Evolutionary conservation across 2,329 filamentous ascomycete genomes (phyloP).

Genomic region (Pestalotiopsis sp.): DNA sequence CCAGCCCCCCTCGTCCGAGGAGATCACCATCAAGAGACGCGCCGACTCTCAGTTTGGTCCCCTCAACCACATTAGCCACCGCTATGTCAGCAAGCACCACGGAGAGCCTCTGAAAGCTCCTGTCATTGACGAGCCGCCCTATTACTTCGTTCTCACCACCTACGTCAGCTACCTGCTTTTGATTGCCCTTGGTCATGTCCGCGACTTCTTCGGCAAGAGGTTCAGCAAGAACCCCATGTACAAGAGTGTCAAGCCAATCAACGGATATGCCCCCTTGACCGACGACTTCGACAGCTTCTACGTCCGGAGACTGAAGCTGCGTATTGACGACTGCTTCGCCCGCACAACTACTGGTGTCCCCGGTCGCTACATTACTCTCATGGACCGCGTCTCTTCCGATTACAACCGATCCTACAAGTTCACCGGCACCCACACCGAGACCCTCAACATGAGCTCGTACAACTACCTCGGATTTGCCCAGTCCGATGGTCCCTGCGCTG

Average conservation of each 20-base stretch:
- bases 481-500: conserved; percentile 93
- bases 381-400: conserved; percentile 89
- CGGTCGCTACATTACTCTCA: conserved; percentile 87
- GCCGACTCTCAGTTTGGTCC: conserved; percentile 92
- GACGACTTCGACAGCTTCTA: conserved; percentile 99
- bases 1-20: conserved; percentile 82
- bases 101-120: conserved; percentile 80
- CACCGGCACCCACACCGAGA: conserved; percentile 90
- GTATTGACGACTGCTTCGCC: conserved; percentile 96
- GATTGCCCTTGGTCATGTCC: conserved; percentile 91
- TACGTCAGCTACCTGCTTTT: conserved; percentile 98
- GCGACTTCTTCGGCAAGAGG: conserved; percentile 97
- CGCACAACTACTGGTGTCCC: conserved; percentile 91
- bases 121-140: conserved; percentile 92
- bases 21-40: conserved; percentile 74
- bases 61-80: conserved; percentile 76
- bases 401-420: conserved; percentile 89
- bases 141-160: conserved; percentile 95
- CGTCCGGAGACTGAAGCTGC: conserved; percentile 85
- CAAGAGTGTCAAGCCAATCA: conserved; percentile 76
- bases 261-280: conserved; percentile 94
- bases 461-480: conserved; percentile 99
- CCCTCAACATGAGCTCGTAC: conserved; percentile 98
- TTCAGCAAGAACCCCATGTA: conserved; percentile 85
- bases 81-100: conserved; percentile 86